These are phyloP conservation scores for Cochlearia excelsa DNA, from an alignment of 345 rosid species.

Conservation along the genomic window DNA sequence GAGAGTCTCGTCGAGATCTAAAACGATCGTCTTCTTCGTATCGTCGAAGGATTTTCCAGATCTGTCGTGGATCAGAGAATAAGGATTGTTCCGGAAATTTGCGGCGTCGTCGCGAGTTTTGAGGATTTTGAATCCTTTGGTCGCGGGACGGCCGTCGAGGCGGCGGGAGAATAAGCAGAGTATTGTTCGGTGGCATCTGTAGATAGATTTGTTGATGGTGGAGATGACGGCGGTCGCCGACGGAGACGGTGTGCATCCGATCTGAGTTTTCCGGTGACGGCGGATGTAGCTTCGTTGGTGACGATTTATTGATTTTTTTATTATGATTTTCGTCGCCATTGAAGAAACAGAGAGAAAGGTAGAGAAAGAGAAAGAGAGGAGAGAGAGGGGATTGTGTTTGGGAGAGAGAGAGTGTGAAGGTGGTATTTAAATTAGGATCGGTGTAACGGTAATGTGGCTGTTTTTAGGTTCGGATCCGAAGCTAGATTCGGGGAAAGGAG, in stretches of 20 bases:
- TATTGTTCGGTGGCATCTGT: constrained; percentile 63
- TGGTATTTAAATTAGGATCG: constrained; percentile 54
- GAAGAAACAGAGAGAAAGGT: constrained; percentile 22
- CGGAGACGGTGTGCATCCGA: constrained; percentile 31
- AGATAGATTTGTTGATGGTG: constrained; percentile 58
- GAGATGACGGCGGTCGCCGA: constrained; percentile 48
- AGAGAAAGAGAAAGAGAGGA: constrained; percentile 14
- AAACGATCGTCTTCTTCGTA: constrained; percentile 59
- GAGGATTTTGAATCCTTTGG: constrained; percentile 59
- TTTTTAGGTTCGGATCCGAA: constrained; percentile 56
- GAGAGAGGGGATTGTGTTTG: constrained; percentile 14
- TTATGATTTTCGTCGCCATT: constrained; percentile 59
- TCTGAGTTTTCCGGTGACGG: constrained; percentile 39
- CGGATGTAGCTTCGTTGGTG: constrained; percentile 29
- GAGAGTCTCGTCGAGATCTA: constrained; percentile 88
- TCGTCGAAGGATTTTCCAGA: constrained; percentile 33
- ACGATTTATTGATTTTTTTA: constrained; percentile 49
- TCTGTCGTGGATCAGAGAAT: constrained; percentile 25
- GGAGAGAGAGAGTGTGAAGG: constrained; percentile 4
- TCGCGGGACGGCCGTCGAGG: constrained; percentile 33
- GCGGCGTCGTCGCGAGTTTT: constrained; percentile 18
- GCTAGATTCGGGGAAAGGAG: constrained; percentile 30
- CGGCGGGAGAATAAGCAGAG: constrained; percentile 59
- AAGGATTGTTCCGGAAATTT: not conserved
- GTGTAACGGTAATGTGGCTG: constrained; percentile 56